phyloP scores from a whole-genome alignment of 805 yeast species.

The Yamadazyma ubonensis region DNA sequence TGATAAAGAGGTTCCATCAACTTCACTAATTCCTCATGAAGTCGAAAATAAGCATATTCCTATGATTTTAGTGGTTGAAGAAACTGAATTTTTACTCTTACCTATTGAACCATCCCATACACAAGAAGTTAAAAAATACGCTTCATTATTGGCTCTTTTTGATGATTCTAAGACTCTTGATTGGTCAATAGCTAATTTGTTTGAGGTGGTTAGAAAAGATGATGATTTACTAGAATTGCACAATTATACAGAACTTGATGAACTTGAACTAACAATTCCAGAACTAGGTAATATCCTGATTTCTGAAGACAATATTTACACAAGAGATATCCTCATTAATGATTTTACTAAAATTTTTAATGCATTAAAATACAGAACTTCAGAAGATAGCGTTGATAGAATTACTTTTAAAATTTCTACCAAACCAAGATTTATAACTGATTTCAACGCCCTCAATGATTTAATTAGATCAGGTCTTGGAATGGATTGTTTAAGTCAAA shows the following conservation, averaged over 20 bases:
- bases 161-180: constrained; percentile 20
- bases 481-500: constrained; percentile 13
- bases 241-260: constrained; percentile 24
- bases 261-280: constrained; percentile 26
- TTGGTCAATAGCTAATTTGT: constrained; percentile 25
- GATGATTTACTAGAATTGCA: constrained; percentile 27
- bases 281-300: constrained; percentile 26
- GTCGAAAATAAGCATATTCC: constrained; percentile 17
- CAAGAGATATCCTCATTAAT: constrained; percentile 22
- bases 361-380: constrained; percentile 17
- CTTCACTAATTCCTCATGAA: constrained; percentile 3
- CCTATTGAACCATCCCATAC: constrained; percentile 16
- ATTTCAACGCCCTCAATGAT: constrained; percentile 24
- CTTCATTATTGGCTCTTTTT: constrained; percentile 27
- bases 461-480: constrained; percentile 21
- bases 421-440: constrained; percentile 28
- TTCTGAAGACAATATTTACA: constrained; percentile 32
- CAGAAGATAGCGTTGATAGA: constrained; percentile 8
- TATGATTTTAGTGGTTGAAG: constrained; percentile 22
- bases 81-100: constrained; percentile 27
- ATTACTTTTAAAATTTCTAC: constrained; percentile 21
- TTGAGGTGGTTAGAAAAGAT: constrained; percentile 24
- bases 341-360: constrained; percentile 28
- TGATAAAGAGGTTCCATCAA: neutral
- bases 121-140: neutral